Base-by-base conservation (phyloP, 805 yeast genomes). In the Cyberlindnera maclurae region DNA sequence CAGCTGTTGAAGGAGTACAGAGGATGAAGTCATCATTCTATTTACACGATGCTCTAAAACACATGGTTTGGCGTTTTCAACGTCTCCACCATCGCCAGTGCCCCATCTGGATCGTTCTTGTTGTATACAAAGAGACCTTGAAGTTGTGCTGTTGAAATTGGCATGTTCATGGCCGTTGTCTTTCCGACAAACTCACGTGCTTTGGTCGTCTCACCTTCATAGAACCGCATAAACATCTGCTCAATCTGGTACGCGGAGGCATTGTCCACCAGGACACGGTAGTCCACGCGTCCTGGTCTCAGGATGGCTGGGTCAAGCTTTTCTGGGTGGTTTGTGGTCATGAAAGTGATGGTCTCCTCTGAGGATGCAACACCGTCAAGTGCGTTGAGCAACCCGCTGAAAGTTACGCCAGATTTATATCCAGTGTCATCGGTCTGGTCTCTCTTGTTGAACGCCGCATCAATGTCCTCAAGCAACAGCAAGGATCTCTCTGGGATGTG, bases 321-420 rank as follows among this genome's bases (percentile, higher is more conserved):
- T 46, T 93, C 97, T 0, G 97, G 96, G 55, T 93, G 98, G 60
- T 93, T 93, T 15, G 98, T 90, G 15, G 98, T 93, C 98, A 93
- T 93, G 61, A 93, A 93, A 0, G 97, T 90, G 26, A 93, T 71
- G 33, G 96, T 82, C 56, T 93, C 97, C 56, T 93, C 98, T 2
- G 97, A 95, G 22, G 96, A 85, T 3, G 97, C 93, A 13, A 93
- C 97, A 34, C 98, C 98, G 59, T 93, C 98, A 34, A 93, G 67
- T 0, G 98, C 96, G 57, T 93, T 93, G 43, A 93, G 65, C 33
- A 93, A 67, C 0, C 98, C 98, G 40, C 96, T 85, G 55, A 93
- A 93, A 3, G 98, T 93, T 12, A 93, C 97, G 15, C 96, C 96
- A 1, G 95, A 78, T 17, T 71, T 68, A 57, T 68, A 89, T 0